Conservation (phyloP, 2,329 filamentous ascomycete species). For the Podosphaera xanthii region DNA sequence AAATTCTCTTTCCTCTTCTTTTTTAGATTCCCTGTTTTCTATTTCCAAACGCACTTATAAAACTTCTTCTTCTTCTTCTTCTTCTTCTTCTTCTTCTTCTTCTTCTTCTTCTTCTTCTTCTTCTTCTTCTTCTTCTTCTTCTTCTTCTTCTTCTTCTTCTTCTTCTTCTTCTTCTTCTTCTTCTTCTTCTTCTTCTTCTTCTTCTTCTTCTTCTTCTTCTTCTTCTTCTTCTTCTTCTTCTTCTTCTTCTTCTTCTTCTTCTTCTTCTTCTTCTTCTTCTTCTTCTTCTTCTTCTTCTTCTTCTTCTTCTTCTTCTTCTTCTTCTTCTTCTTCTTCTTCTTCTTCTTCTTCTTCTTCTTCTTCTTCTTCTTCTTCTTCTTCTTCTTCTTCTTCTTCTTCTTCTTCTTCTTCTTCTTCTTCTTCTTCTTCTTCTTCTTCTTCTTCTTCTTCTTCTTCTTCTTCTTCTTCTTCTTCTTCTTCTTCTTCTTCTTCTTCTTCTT, state of each 20-base stretch:
- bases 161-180: not conserved
- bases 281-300: not conserved
- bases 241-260: not conserved
- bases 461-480: not conserved
- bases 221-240: not conserved
- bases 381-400: not conserved
- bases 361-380: not conserved
- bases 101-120: not conserved
- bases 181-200: not conserved
- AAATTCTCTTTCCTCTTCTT: not conserved
- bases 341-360: not conserved
- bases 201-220: not conserved
- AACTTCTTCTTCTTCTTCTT: not conserved
- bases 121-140: not conserved
- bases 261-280: not conserved
- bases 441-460: not conserved
- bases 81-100: not conserved
- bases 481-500: not conserved
- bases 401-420: not conserved
- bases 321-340: not conserved
- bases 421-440: not conserved
- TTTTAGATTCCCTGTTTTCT: not conserved
- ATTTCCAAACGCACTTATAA: not conserved
- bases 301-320: not conserved
- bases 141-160: not conserved